Evolutionary conservation across 441 rosid genomes (phyloP).

Genomic region (Mallotus japonicus): DNA sequence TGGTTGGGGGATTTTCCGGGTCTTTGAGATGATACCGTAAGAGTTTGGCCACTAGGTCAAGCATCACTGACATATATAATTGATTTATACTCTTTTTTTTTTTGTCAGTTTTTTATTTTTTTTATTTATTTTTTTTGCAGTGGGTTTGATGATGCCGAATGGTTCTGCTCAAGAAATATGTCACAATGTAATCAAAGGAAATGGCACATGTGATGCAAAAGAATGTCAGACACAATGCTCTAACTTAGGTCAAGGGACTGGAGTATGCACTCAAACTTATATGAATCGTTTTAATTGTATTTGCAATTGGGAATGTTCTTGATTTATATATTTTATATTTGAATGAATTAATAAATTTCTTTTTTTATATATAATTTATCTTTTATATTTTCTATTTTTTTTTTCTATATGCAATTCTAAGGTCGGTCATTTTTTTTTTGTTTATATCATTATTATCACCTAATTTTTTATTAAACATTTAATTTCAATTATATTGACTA

Average conservation of each 20-base stretch:
- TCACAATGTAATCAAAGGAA: conserved; percentile 12
- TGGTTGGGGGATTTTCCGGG: no score
- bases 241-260: conserved; percentile 3
- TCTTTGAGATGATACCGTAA: no score
- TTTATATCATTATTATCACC: no score
- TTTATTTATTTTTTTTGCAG: not conserved
- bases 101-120: not conserved
- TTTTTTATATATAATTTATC: no score
- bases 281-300: conserved; percentile 12
- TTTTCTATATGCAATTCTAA: no score
- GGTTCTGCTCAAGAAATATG: conserved; percentile 17
- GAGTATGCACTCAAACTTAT: conserved; percentile 19
- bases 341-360: no score
- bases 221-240: conserved; percentile 14
- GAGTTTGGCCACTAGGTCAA: no score
- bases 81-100: not conserved
- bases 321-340: not conserved
- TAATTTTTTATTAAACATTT: no score
- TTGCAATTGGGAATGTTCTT: conserved; percentile 20
- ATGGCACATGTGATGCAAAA: conserved; percentile 8
- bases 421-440: no score
- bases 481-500: no score
- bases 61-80: not conserved
- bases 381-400: no score
- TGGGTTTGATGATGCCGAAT: not conserved